These are phyloP conservation scores for Candida mesenterica DNA, from an alignment of 1,139 yeast genomes.

Conservation along the genomic window DNA sequence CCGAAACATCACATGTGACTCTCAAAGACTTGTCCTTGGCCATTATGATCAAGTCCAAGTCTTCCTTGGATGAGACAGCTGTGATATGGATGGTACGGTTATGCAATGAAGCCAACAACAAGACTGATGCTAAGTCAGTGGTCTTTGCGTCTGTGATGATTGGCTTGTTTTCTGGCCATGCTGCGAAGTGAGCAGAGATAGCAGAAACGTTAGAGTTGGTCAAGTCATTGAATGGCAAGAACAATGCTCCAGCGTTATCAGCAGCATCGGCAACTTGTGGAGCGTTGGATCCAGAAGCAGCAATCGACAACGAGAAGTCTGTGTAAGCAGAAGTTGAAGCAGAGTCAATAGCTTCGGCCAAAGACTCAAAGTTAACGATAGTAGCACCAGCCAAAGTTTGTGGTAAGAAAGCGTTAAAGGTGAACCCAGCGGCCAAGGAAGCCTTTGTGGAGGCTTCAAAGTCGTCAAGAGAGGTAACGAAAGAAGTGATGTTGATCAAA, in stretches of 20 bases:
- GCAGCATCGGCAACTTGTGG: slow-evolving; percentile 62
- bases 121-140: slow-evolving; percentile 86
- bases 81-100: slow-evolving; percentile 85
- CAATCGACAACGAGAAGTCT: slow-evolving; percentile 79
- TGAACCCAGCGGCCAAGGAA: slow-evolving; percentile 84
- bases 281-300: slow-evolving; percentile 74
- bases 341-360: slow-evolving; percentile 60
- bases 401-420: slow-evolving; percentile 81
- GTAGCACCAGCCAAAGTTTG: slow-evolving; percentile 62
- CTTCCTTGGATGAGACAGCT: slow-evolving; percentile 78
- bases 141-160: slow-evolving; percentile 91
- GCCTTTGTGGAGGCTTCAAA: slow-evolving; percentile 68
- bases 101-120: slow-evolving; percentile 87
- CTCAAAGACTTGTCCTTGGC: slow-evolving; percentile 78
- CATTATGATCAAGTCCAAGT: slow-evolving; percentile 78
- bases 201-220: slow-evolving; percentile 68
- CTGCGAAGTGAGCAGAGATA: slow-evolving; percentile 73
- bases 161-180: slow-evolving; percentile 85
- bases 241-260: slow-evolving; percentile 71
- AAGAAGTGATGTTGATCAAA: slow-evolving; percentile 76
- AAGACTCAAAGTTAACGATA: slow-evolving; percentile 62
- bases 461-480: slow-evolving; percentile 66
- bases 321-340: slow-evolving; percentile 66
- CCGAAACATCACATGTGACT: slow-evolving; percentile 89
- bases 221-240: slow-evolving; percentile 76